Evolutionary conservation across 2,329 filamentous ascomycete species (phyloP), one percentile per base, ranked within the genome.

Genomic region (Coniochaeta sp.): DNA sequence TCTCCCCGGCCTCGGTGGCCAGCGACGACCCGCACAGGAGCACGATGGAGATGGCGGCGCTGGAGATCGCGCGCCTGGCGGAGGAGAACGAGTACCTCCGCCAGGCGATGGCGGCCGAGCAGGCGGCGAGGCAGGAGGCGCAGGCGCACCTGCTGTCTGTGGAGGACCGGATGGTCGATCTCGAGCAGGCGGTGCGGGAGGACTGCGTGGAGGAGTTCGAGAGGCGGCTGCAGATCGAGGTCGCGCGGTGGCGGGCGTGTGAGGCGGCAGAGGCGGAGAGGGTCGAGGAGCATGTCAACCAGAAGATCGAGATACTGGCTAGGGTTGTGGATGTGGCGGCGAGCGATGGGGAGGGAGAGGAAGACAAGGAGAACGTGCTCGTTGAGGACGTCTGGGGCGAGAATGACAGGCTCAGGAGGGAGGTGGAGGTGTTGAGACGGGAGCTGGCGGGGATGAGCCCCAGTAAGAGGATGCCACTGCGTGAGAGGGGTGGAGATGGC

Each of bases 191-290:
- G 6, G 85, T 98, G 32, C 87, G 95, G 24, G 93, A 97, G 69
- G 93, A 98, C 66, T 93, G 93, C 67, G 93, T 87, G 66, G 80
- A 78, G 2, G 95, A 97, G 69, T 96, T 96, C 78, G 95, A 99
- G 69, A 79, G 83, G 61, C 84, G 86, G 12, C 81, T 97, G 55
- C 83, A 86, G 22, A 76, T 87, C 14, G 92, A 97, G 71, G 84
- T 90, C 72, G 81, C 84, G 10, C 81, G 90, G n/a, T 97, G 91
- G 89, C 89, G 93, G 70, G 83, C 82, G 0, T 89, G 86, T 0
- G 84, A 92, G 72, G 89, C 90, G 19, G 84, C 89, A 5, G 92
- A 97, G 71, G 83, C 86, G 62, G 92, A 96, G 66, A 84, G 86
- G 52, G 86, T 87, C 58, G 91, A 96, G 62, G 90, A 90, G 70